These are phyloP conservation scores for Didymella sp. DNA, from an alignment of 2,329 filamentous ascomycete species.

Conservation along the genomic window DNA sequence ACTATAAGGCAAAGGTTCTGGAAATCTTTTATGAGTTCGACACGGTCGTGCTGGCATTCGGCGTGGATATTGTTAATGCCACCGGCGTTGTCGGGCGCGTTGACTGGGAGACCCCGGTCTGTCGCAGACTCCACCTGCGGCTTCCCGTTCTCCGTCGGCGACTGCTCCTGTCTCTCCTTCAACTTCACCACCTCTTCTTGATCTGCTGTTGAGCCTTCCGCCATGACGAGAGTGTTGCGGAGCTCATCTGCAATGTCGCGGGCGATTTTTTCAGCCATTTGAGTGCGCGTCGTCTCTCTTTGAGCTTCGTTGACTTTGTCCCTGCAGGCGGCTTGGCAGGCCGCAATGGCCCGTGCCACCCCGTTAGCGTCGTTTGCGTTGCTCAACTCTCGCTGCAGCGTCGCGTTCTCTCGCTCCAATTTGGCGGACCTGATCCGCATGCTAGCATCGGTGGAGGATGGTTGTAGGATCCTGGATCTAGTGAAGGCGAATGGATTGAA, in stretches of 20 bases:
- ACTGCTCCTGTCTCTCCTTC: background rate
- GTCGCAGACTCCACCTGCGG: background rate
- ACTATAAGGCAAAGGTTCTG: background rate
- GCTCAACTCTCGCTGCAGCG: background rate
- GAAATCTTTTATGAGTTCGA: background rate
- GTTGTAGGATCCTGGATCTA: background rate
- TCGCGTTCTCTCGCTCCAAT: background rate
- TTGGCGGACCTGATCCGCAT: background rate
- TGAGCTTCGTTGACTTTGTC: background rate
- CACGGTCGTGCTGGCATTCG: background rate
- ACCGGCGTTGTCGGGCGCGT: background rate
- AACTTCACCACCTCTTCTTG: background rate
- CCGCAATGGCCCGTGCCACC: background rate
- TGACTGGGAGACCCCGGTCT: background rate
- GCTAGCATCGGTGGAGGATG: background rate
- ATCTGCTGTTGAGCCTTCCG: background rate
- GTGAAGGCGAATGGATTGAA: constrained; percentile 4
- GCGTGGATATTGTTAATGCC: background rate
- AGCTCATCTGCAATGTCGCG: background rate
- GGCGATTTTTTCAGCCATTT: constrained; percentile 11
- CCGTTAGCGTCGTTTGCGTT: background rate
- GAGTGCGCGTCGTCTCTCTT: constrained; percentile 9
- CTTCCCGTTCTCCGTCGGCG: background rate
- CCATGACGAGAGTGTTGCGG: background rate
- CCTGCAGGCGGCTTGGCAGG: constrained; percentile 2